phyloP scores from a whole-genome alignment of 2,329 filamentous ascomycete genomes.

The Apiospora kogelbergensis region DNA sequence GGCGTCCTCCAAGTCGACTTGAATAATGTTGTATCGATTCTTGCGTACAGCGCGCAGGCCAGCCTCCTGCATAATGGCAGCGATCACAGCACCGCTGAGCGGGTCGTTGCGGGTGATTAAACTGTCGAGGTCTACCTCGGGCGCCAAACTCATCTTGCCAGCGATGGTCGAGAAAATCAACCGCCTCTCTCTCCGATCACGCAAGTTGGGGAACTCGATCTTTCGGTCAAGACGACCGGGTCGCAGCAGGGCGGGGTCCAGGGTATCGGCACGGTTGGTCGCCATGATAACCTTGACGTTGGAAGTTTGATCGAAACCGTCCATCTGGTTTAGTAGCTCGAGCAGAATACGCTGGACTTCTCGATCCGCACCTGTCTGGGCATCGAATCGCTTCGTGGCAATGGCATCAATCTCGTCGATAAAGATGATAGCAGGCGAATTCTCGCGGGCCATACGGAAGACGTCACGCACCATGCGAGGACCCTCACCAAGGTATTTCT shows the following conservation, averaged over 20 bases:
- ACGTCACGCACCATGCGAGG: conserved; percentile 99
- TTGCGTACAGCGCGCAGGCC: conserved; percentile 91
- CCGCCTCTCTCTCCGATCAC: conserved; percentile 90
- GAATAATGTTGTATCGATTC: conserved; percentile 99
- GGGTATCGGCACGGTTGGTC: conserved; percentile 95
- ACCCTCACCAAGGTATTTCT: conserved; percentile 97
- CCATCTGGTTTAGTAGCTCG: conserved; percentile 98
- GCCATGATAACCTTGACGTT: conserved; percentile 99
- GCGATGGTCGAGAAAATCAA: conserved; percentile 98
- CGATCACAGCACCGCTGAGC: conserved; percentile 91
- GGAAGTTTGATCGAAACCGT: conserved; percentile 97
- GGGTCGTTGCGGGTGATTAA: conserved; percentile 97
- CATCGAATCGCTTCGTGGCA: conserved; percentile 98
- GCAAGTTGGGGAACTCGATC: conserved; percentile 96
- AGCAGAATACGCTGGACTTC: conserved; percentile 98
- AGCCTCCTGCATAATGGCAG: conserved; percentile 98
- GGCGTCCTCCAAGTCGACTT: conserved; percentile 92
- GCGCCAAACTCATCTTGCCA: conserved; percentile 92
- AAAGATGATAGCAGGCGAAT: conserved; percentile 98
- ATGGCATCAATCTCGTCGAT: conserved; percentile 99
- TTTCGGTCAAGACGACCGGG: conserved; percentile 95
- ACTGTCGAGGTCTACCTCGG: conserved; percentile 94
- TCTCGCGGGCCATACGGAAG: conserved; percentile 98
- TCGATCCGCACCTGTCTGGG: conserved; percentile 94
- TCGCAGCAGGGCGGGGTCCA: conserved; percentile 91